phyloP scores from a whole-genome alignment of 495 filamentous ascomycete species.

The Neurospora hispaniola region DNA sequence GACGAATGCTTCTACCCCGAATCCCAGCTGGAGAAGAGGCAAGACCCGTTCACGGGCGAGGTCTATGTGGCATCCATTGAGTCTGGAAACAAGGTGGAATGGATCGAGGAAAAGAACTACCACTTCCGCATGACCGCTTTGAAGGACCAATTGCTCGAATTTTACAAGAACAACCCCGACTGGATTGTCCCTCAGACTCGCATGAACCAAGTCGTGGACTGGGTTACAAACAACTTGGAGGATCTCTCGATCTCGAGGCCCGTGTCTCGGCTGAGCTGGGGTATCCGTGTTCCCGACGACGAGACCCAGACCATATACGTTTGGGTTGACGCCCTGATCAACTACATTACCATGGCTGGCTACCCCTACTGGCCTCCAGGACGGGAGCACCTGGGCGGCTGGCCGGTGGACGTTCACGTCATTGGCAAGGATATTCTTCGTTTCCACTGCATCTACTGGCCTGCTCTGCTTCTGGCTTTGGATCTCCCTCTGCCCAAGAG shows the following conservation, averaged over 20 bases:
- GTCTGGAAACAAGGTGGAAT: conserved; percentile 86
- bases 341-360: conserved; percentile 79
- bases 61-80: conserved; percentile 77
- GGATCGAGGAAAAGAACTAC: conserved; percentile 90
- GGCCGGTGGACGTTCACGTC: conserved; percentile 88
- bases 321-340: conserved; percentile 92
- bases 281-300: conserved; percentile 81
- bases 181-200: conserved; percentile 61
- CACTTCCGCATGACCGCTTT: conserved; percentile 86
- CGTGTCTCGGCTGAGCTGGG: conserved; percentile 68
- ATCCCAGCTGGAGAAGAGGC: conserved; percentile 55
- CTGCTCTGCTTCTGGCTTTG: conserved; percentile 85
- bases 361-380: conserved; percentile 69
- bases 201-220: conserved; percentile 56
- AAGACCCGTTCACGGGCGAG: conserved; percentile 70
- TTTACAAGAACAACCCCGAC: conserved; percentile 60
- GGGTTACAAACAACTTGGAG: conserved; percentile 58
- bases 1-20: conserved; percentile 94
- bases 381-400: conserved; percentile 43
- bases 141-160: conserved; percentile 58
- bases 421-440: conserved; percentile 94
- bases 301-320: conserved; percentile 88
- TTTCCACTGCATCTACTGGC: conserved; percentile 98
- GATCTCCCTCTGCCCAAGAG: conserved; percentile 72
- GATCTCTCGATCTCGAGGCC: conserved; percentile 90